A percentile compares a stretch with the other conserved stretches of the same genome.
Evolutionary conservation across 192 early-diverging fungal genomes (phyloP).

Genomic region (Backusella sp.): DNA sequence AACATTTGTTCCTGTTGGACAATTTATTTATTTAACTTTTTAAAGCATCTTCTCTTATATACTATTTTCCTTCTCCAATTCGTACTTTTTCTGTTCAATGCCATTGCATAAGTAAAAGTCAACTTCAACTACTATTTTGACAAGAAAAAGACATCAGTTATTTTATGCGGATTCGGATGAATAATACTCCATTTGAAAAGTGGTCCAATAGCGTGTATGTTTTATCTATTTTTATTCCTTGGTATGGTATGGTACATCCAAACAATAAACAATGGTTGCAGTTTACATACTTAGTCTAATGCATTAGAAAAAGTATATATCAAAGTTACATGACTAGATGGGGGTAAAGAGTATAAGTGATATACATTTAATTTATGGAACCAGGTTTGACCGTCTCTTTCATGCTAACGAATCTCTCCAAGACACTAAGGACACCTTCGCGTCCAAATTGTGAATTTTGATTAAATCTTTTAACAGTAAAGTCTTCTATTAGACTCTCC

Average conservation of each 20-base stretch:
- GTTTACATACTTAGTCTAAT: neutral
- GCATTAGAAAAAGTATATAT: neutral
- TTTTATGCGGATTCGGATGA: neutral
- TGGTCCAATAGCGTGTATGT: neutral
- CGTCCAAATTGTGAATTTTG: constrained; percentile 83
- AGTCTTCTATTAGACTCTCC: constrained; percentile 74
- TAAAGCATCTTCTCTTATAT: neutral
- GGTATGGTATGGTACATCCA: neutral
- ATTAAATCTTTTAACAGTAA: constrained; percentile 79
- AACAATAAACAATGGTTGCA: neutral
- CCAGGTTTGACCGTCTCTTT: constrained; percentile 6
- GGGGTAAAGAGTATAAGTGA: neutral
- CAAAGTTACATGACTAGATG: neutral
- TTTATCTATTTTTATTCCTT: neutral
- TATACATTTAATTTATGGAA: neutral
- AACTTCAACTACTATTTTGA: too few relatives aligned
- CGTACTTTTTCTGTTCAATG: neutral
- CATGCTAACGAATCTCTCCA: constrained; percentile 55
- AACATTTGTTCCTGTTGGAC: neutral
- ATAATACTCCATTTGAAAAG: neutral
- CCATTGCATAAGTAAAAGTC: neutral
- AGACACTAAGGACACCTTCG: constrained; percentile 80
- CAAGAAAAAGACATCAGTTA: neutral
- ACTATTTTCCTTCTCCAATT: neutral
- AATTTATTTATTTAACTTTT: neutral